phyloP scores from a whole-genome alignment of 2,329 filamentous ascomycete species.

The Monilinia polystroma region DNA sequence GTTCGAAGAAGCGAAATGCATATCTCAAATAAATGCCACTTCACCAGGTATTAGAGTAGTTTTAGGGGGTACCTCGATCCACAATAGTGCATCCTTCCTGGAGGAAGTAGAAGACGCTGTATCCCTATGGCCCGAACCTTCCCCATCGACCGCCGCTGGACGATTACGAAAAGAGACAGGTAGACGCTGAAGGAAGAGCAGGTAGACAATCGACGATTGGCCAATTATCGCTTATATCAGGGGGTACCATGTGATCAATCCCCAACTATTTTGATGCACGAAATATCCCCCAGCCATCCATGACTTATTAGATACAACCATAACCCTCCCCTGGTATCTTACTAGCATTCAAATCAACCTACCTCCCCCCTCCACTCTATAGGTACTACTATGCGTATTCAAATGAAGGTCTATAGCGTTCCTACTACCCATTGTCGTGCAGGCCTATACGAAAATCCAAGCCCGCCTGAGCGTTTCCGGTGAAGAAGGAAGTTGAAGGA shows the following conservation, averaged over 20 bases:
- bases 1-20: slow-evolving; percentile 95
- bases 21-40: slow-evolving; percentile 90
- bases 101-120: slow-evolving; percentile 92
- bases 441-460: neutral
- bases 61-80: slow-evolving; percentile 80
- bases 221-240: neutral
- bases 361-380: too few species aligned
- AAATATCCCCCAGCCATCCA: neutral
- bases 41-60: slow-evolving; percentile 87
- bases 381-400: neutral
- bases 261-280: neutral
- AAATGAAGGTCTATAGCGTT: neutral
- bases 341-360: neutral
- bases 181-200: slow-evolving; percentile 29
- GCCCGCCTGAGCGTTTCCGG: too few species aligned
- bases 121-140: slow-evolving; percentile 75
- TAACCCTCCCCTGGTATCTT: neutral
- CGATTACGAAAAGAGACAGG: slow-evolving; percentile 40
- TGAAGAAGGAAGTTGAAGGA: neutral
- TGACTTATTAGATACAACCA: too few species aligned
- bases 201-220: neutral
- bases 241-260: neutral
- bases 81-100: slow-evolving; percentile 84
- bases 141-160: slow-evolving; percentile 40
- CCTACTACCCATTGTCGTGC: neutral